Base-by-base conservation (phyloP, 257 asterid species). In the Scutellaria barbata region DNA sequence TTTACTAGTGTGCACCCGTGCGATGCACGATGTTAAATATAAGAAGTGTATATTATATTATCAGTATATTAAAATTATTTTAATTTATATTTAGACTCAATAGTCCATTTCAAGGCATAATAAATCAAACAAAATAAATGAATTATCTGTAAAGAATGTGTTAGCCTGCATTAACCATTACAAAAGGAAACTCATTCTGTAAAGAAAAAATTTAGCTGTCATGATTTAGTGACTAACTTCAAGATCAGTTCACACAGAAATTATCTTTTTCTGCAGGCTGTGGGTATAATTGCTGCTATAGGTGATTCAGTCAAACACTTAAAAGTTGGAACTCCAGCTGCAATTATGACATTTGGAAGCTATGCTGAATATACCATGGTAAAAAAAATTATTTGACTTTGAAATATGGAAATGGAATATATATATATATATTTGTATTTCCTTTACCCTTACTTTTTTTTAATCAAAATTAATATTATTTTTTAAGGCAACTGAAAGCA, bases 291-390 rank as follows among this genome's bases (percentile, higher is more conserved):
- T 82, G 99, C 97, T 76, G 99, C 89, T 52, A 63, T 87, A 53
- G 99, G 99, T 6, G 92, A 94, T 79, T 86, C 95, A 70, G 97
- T 94, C 14, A 88, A 80, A 67, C 84, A 89, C 74, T 76, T 94
- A 59, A 86, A 85, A 80, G 90, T 91, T 79, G 99, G 97, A 65
- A 86, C 88, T 68, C 90, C 99, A 11, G 99, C 96, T 77, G 99
- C 99, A 67, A 75, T 91, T 76, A 94, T 91, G 97, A 89, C 93
- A 30, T 94, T 67, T 78, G 97, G 97, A 59, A 77, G 96, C 74
- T 91, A 89, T 79, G 96, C 99, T 68, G 96, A 94, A 82, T 94
- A 81, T 77, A 79, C 92, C 39, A 57, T 62, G 96, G 99, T 89
- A 82, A 73, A 69, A 69, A 61, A 40, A 22, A 16, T 66, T 48